Evolutionary conservation across 2,329 filamentous ascomycete genomes (phyloP).

Genomic region (Hortaea werneckii): DNA sequence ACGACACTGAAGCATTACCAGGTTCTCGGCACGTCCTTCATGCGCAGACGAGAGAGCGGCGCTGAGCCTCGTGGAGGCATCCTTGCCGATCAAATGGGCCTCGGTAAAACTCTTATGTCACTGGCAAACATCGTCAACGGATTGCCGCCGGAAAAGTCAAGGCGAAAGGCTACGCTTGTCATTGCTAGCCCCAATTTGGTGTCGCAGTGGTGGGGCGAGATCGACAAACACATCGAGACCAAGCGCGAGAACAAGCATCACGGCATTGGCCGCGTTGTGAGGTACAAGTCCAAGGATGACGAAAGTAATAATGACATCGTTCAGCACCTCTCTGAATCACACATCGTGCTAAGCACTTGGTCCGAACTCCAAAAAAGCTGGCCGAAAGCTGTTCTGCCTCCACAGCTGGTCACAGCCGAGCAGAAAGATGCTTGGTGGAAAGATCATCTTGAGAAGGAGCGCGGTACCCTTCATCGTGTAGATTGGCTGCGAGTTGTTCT

Average conservation of each 20-base stretch:
- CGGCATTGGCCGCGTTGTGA: slow-evolving; percentile 12
- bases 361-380: slow-evolving; percentile 32
- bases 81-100: slow-evolving; percentile 96
- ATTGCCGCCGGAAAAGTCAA: slow-evolving; percentile 7
- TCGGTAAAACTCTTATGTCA: slow-evolving; percentile 80
- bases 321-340: slow-evolving; percentile 7
- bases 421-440: slow-evolving; percentile 33
- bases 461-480: slow-evolving; percentile 30
- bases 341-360: slow-evolving; percentile 34
- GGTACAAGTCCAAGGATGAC: slow-evolving; percentile 8
- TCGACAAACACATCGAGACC: slow-evolving; percentile 13
- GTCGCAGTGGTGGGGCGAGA: slow-evolving; percentile 29
- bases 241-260: slow-evolving; percentile 9
- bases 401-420: slow-evolving; percentile 26
- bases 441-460: slow-evolving; percentile 18
- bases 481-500: slow-evolving; percentile 53
- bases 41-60: slow-evolving; percentile 40
- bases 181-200: slow-evolving; percentile 32
- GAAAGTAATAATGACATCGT: slow-evolving; percentile 4
- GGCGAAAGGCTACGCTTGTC: slow-evolving; percentile 31
- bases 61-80: slow-evolving; percentile 54
- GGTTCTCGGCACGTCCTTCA: slow-evolving; percentile 43
- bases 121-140: slow-evolving; percentile 38
- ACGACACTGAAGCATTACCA: slow-evolving; percentile 41
- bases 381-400: slow-evolving; percentile 30